Conservation (phyloP, 106 monocot genomes). For the Allium fistulosum region DNA sequence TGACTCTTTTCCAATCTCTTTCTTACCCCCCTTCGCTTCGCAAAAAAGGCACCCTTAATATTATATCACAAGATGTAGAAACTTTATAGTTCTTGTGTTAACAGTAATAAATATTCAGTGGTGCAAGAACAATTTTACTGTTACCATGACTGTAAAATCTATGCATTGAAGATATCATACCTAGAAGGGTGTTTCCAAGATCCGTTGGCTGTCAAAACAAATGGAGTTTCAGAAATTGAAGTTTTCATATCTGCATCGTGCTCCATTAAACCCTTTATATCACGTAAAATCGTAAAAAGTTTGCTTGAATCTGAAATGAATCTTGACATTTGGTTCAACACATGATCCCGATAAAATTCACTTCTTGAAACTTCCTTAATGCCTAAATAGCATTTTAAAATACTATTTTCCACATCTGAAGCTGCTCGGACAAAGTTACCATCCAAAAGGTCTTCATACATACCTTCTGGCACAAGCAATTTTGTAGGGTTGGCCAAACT, state of each 20-base stretch:
- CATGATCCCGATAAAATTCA: slow-evolving; percentile 77
- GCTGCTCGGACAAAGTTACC: slow-evolving; percentile 70
- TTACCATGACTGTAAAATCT: too few relatives aligned
- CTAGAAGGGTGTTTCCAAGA: slow-evolving; percentile 77
- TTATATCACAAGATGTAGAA: too few relatives aligned
- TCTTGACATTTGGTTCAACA: slow-evolving; percentile 52
- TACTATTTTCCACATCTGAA: slow-evolving; percentile 69
- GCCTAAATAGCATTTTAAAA: slow-evolving; percentile 50
- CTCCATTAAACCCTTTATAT: slow-evolving; percentile 62
- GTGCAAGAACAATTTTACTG: too few relatives aligned
- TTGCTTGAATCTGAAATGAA: slow-evolving; percentile 47
- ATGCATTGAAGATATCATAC: slow-evolving; percentile 25
- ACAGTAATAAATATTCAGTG: too few relatives aligned
- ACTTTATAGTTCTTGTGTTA: too few relatives aligned
- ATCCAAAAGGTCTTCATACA: slow-evolving; percentile 72
- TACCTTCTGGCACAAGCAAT: slow-evolving; percentile 82
- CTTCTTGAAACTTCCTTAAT: slow-evolving; percentile 59
- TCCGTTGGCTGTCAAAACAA: slow-evolving; percentile 85
- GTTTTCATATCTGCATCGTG: slow-evolving; percentile 46
- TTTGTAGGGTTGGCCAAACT: slow-evolving; percentile 58
- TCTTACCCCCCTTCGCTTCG: too few relatives aligned
- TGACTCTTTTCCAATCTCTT: too few relatives aligned
- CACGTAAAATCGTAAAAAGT: slow-evolving; percentile 55
- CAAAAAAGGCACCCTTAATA: too few relatives aligned
- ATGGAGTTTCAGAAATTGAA: slow-evolving; percentile 47